These are phyloP conservation scores for Candida orba DNA, from an alignment of 805 yeast species.

Conservation along the genomic window DNA sequence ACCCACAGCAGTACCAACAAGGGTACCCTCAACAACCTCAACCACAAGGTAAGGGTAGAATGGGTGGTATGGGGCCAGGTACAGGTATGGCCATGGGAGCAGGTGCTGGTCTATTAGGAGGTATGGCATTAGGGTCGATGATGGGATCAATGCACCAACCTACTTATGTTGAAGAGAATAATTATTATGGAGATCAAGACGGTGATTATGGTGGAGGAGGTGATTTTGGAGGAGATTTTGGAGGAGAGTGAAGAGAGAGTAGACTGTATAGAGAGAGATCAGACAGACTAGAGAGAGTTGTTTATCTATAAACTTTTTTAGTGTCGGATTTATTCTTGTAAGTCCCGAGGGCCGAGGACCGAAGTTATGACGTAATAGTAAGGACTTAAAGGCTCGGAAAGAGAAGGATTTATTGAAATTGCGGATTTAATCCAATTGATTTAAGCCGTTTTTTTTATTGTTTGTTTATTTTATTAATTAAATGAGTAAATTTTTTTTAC, in stretches of 20 bases:
- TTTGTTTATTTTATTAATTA: too few relatives aligned
- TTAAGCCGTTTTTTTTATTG: too few relatives aligned
- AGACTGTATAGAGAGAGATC: not conserved
- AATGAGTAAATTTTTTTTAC: too few relatives aligned
- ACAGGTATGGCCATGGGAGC: constrained; percentile 4
- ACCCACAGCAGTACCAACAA: constrained; percentile 18
- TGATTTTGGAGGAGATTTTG: constrained; percentile 17
- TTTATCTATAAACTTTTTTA: too few relatives aligned
- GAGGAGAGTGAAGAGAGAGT: not conserved
- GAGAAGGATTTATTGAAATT: too few relatives aligned
- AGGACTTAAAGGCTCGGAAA: too few relatives aligned
- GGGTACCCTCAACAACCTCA: constrained; percentile 22
- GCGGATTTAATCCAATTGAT: too few relatives aligned
- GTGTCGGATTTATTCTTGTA: too few relatives aligned
- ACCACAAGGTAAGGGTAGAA: constrained; percentile 27
- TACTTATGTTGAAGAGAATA: not conserved
- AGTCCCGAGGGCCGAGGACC: too few relatives aligned
- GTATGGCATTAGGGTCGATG: constrained; percentile 24
- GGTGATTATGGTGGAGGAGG: constrained; percentile 30
- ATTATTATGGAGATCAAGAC: constrained; percentile 14
- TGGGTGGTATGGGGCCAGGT: constrained; percentile 22
- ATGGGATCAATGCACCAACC: constrained; percentile 6
- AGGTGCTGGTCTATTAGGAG: constrained; percentile 26
- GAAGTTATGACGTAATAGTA: too few relatives aligned
- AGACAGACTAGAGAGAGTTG: not conserved